Evolutionary conservation across 495 filamentous ascomycete species (phyloP).

Genomic region (Penicillium salamii): DNA sequence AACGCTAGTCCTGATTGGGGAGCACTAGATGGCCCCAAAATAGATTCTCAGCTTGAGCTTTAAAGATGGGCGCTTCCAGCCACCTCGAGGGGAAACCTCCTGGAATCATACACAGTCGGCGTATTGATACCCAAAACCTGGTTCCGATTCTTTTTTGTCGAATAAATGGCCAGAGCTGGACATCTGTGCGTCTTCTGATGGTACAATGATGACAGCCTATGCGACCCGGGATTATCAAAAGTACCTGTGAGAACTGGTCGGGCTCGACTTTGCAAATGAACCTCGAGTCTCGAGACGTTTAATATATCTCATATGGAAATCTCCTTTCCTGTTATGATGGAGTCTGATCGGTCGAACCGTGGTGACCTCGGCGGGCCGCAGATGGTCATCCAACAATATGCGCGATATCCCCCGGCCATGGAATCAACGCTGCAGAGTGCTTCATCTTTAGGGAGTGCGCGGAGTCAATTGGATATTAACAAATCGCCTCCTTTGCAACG

Average conservation of each 20-base stretch:
- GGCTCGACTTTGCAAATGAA: conserved; percentile 1
- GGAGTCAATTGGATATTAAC: conserved; percentile 35
- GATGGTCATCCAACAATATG: conserved; percentile 45
- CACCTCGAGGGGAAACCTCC: conserved; percentile 26
- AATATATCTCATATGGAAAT: conserved; percentile 26
- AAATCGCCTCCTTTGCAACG: conserved; percentile 42
- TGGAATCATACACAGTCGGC: conserved; percentile 7
- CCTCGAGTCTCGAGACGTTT: conserved; percentile 1
- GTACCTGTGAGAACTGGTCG: conserved; percentile 4
- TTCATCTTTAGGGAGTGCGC: conserved; percentile 44
- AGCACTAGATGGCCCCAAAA: conserved; percentile 20
- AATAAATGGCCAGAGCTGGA: not conserved
- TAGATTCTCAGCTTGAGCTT: conserved; percentile 25
- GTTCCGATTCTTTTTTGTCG: not conserved
- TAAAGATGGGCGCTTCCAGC: conserved; percentile 27
- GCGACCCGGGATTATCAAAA: conserved; percentile 4
- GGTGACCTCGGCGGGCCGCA: conserved; percentile 29
- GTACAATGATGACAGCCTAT: conserved; percentile 10
- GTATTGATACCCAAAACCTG: conserved; percentile 2
- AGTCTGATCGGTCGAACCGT: conserved; percentile 28
- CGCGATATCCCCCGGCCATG: conserved; percentile 39
- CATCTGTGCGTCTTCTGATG: not conserved
- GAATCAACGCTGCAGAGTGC: conserved; percentile 41
- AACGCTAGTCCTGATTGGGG: conserved; percentile 10
- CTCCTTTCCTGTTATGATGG: conserved; percentile 33